These are phyloP conservation scores for Candida sonorensis DNA, from an alignment of 805 yeast species.

Conservation along the genomic window DNA sequence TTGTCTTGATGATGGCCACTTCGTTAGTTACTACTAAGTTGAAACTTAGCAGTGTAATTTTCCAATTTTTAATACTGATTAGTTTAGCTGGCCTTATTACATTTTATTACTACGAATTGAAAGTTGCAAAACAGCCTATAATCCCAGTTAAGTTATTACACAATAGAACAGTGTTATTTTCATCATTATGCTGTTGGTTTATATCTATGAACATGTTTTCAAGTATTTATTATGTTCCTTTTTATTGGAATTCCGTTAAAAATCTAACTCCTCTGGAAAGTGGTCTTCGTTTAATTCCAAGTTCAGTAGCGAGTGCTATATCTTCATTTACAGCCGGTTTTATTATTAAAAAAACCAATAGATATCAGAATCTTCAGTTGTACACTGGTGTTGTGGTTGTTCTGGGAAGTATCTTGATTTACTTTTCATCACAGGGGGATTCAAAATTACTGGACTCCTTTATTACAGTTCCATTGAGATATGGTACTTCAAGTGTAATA, in stretches of 20 bases:
- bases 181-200: constrained; percentile 65
- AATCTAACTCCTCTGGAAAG: constrained; percentile 20
- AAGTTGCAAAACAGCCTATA: constrained; percentile 55
- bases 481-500: constrained; percentile 59
- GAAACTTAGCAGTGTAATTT: constrained; percentile 37
- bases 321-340: constrained; percentile 66
- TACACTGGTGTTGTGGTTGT: constrained; percentile 36
- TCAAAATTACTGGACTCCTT: constrained; percentile 32
- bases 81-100: constrained; percentile 29
- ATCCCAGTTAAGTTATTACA: constrained; percentile 55
- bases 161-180: constrained; percentile 54
- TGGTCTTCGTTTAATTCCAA: constrained; percentile 42
- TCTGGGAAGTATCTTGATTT: constrained; percentile 38
- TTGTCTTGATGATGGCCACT: constrained; percentile 56
- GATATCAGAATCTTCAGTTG: constrained; percentile 44
- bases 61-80: constrained; percentile 26
- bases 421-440: constrained; percentile 11
- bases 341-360: constrained; percentile 62
- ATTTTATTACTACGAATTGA: constrained; percentile 47
- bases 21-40: constrained; percentile 58
- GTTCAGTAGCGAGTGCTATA: constrained; percentile 58
- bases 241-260: constrained; percentile 37
- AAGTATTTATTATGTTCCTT: constrained; percentile 62
- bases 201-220: constrained; percentile 63
- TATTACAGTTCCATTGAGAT: constrained; percentile 48